Base-by-base conservation (phyloP, 306 rosid species). In the Sphenostylis stenocarpa region DNA sequence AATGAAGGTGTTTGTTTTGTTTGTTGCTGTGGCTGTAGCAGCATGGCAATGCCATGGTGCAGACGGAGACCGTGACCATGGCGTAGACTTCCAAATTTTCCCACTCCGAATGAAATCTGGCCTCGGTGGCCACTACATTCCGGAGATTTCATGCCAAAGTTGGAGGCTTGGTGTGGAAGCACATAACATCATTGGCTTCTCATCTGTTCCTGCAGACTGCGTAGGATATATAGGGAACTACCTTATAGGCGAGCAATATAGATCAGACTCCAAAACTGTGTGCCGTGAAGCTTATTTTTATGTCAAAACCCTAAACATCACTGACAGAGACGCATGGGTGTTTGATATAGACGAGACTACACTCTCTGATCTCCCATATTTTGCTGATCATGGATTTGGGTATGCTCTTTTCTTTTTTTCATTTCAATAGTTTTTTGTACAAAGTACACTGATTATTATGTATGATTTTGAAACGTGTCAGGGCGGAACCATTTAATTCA, bases 121-220 rank as follows among this genome's bases (percentile, higher is more conserved):
- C 0, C 9, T 45, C 0, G 75, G 82, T 4, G 90, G 86, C 4
- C 13, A 41, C 62, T 23, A 14, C 13, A 12, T 84, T 34, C 76
- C 61, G 0, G 81, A 78, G 0, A 4, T 85, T 0, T 81, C 86
- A 1, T 91, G 96, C 44, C 28, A 34, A 11, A 91, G 92, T 74
- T 91, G 96, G 96, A 79, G 87, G n/a, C 70, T 91, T 16, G 94
- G 75, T 6, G 89, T 89, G 29, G 96, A 91, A 76, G 69, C 87
- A 3, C 85, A 83, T 80, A 91, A 87, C 71, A 4, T 91, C n/a
- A 83, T 79, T 2, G 60, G 77, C 0, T 91, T 85, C 86, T 43
- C 26, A 23, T 67, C 80, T 1, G 29, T 87, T n/a, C 96, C 96
- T 0, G 0, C 16, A 12, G 77, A 71, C 6, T 89, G 96, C 14